These are phyloP conservation scores for Amphibolis antarctica DNA, from an alignment of 106 monocot species.

Conservation along the genomic window DNA sequence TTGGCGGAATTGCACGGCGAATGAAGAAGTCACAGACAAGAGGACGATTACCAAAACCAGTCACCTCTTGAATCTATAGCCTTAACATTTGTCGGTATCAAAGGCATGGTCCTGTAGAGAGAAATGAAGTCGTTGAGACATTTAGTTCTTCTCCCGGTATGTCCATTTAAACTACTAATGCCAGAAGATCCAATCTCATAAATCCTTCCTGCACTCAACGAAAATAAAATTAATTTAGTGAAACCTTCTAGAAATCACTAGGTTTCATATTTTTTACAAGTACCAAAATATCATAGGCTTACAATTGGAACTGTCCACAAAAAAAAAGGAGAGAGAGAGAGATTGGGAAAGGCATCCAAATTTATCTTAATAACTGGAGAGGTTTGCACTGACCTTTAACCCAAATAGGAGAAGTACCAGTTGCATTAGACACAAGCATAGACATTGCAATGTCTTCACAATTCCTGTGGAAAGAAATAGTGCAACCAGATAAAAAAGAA, in stretches of 20 bases:
- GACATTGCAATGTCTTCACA: conserved; percentile 88
- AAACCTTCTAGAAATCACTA: neutral
- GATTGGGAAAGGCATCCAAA: too few relatives aligned
- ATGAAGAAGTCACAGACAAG: too few relatives aligned
- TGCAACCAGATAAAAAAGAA: neutral
- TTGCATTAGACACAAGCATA: conserved; percentile 53
- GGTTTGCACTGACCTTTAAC: conserved; percentile 36
- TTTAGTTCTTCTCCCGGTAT: conserved; percentile 29
- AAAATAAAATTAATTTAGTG: neutral
- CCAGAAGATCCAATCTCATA: conserved; percentile 44
- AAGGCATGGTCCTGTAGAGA: conserved; percentile 38
- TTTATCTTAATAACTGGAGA: neutral
- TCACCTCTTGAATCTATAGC: conserved; percentile 32
- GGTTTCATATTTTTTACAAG: too few relatives aligned
- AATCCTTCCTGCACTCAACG: conserved; percentile 35
- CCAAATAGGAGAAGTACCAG: conserved; percentile 56
- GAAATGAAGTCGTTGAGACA: conserved; percentile 55
- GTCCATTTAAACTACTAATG: conserved; percentile 51
- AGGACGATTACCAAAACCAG: conserved; percentile 77
- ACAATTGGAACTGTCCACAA: too few relatives aligned
- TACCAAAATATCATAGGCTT: too few relatives aligned
- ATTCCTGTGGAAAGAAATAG: conserved; percentile 18
- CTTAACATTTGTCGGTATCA: conserved; percentile 45
- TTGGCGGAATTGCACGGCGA: too few relatives aligned
- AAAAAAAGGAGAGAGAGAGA: too few relatives aligned